Evolutionary conservation across 352 stramenopile genomes (phyloP).

Genomic region (Phytophthora pluvialis): DNA sequence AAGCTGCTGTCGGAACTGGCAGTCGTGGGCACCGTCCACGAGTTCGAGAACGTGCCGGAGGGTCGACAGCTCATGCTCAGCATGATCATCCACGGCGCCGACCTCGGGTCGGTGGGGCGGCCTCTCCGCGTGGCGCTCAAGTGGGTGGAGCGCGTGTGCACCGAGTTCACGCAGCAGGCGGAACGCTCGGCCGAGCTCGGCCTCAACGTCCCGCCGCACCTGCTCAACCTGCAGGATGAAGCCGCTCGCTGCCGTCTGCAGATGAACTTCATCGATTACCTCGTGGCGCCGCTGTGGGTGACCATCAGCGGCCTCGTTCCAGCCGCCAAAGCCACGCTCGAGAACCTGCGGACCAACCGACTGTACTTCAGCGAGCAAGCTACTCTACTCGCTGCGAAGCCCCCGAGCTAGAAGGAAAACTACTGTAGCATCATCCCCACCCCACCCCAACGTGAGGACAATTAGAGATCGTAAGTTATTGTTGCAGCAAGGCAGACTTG

Average conservation of each 20-base stretch:
- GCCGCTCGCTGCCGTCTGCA: constrained; percentile 64
- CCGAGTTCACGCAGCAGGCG: constrained; percentile 85
- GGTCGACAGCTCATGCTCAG: constrained; percentile 78
- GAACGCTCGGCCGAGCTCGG: constrained; percentile 58
- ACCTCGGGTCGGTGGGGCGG: constrained; percentile 69
- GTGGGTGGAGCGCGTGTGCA: constrained; percentile 76
- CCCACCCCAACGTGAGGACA: background rate
- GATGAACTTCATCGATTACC: constrained; percentile 89
- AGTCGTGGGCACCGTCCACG: constrained; percentile 44
- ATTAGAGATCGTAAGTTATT: constrained; percentile 27
- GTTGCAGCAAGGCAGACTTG: background rate
- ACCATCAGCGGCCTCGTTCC: constrained; percentile 65
- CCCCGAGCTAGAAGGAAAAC: constrained; percentile 18
- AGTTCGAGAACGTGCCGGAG: constrained; percentile 68
- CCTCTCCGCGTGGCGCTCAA: constrained; percentile 57
- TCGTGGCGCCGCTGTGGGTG: constrained; percentile 78
- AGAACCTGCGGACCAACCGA: constrained; percentile 62
- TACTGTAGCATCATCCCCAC: background rate
- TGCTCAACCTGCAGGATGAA: constrained; percentile 80
- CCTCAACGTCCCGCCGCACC: constrained; percentile 72
- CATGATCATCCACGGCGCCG: constrained; percentile 84
- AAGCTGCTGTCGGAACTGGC: constrained; percentile 66
- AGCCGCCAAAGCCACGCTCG: constrained; percentile 50
- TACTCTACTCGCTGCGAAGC: constrained; percentile 48
- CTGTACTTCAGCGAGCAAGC: constrained; percentile 77